Percentiles rank a stretch among this genome's conserved stretches.
phyloP scores from a whole-genome alignment of 2,329 filamentous ascomycete species.

The Ophiobolus disseminans region DNA sequence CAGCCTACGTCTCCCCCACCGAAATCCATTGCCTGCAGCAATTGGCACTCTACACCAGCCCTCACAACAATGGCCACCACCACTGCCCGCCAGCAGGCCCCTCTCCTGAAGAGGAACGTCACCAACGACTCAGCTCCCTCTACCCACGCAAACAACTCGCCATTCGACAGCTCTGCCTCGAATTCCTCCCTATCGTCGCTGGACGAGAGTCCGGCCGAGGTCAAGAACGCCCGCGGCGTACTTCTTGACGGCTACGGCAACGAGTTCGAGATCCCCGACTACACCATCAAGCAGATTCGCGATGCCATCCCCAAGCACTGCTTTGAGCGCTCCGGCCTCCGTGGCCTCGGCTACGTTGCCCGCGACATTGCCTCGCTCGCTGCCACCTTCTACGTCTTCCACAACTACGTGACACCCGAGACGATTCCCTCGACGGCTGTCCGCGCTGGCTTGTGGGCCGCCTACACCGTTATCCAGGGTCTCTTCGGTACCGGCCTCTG shows the following conservation, averaged over 20 bases:
- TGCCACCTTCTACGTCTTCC: constrained; percentile 82
- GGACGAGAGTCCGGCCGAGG: constrained; percentile 62
- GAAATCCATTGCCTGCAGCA: not conserved
- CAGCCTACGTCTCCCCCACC: constrained; percentile 6
- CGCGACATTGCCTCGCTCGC: constrained; percentile 78
- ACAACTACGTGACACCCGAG: constrained; percentile 89
- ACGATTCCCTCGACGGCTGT: constrained; percentile 72
- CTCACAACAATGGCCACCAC: constrained; percentile 53
- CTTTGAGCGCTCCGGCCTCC: constrained; percentile 82
- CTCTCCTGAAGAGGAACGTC: constrained; percentile 52
- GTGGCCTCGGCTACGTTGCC: constrained; percentile 80
- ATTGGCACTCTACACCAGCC: not conserved
- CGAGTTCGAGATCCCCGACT: constrained; percentile 90
- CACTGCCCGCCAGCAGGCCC: constrained; percentile 62
- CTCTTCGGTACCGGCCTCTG: constrained; percentile 92
- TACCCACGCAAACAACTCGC: constrained; percentile 62
- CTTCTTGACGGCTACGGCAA: constrained; percentile 94
- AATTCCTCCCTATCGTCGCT: constrained; percentile 93
- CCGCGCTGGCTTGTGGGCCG: constrained; percentile 70
- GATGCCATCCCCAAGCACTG: constrained; percentile 98
- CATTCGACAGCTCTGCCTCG: constrained; percentile 71
- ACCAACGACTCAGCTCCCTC: constrained; percentile 61
- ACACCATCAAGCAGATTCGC: constrained; percentile 95
- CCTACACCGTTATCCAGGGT: constrained; percentile 83
- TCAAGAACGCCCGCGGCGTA: constrained; percentile 61